These are phyloP conservation scores for Cyphellophora europaea DNA, from an alignment of 2,329 filamentous ascomycete species.

Conservation along the genomic window DNA sequence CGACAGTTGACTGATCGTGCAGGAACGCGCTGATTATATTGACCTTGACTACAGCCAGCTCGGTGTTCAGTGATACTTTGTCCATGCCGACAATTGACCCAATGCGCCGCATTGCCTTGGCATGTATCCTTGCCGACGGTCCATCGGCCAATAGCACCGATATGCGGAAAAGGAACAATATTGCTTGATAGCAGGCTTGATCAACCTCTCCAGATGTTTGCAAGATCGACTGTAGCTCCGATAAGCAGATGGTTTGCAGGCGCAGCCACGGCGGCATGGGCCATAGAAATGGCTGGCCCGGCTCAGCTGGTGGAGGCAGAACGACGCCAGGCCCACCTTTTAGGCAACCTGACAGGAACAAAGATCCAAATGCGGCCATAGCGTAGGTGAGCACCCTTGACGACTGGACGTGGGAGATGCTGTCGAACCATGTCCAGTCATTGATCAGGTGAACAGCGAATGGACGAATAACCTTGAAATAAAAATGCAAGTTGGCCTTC, in stretches of 20 bases:
- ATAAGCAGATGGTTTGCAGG: conserved; percentile 10
- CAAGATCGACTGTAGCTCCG: conserved; percentile 8
- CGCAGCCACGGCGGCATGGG: conserved; percentile 11
- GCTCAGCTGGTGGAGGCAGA: conserved; percentile 8
- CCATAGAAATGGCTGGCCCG: conserved; percentile 6
- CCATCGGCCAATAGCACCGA: conserved; percentile 13
- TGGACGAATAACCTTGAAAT: conserved; percentile 9
- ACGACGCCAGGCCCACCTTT: conserved; percentile 10
- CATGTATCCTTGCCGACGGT: conserved; percentile 10
- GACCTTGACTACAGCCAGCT: conserved; percentile 12
- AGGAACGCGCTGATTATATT: conserved; percentile 13
- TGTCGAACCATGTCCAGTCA: conserved; percentile 12
- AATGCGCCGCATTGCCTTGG: conserved; percentile 7
- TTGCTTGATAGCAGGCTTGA: conserved; percentile 10
- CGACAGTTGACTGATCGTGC: conserved; percentile 5
- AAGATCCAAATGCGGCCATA: conserved; percentile 10
- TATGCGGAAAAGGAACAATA: conserved; percentile 12
- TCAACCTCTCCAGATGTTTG: conserved; percentile 4
- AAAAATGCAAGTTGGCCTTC: conserved; percentile 9
- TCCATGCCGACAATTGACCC: conserved; percentile 1
- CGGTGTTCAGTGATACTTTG: conserved; percentile 2
- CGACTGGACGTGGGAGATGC: conserved; percentile 9
- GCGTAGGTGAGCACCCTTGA: conserved; percentile 11
- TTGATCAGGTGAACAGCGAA: conserved; percentile 10
- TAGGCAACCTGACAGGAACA: conserved; percentile 8